Evolutionary conservation across 1,284 basidiomycete species (phyloP).

Genomic region (Puccinia triticina): DNA sequence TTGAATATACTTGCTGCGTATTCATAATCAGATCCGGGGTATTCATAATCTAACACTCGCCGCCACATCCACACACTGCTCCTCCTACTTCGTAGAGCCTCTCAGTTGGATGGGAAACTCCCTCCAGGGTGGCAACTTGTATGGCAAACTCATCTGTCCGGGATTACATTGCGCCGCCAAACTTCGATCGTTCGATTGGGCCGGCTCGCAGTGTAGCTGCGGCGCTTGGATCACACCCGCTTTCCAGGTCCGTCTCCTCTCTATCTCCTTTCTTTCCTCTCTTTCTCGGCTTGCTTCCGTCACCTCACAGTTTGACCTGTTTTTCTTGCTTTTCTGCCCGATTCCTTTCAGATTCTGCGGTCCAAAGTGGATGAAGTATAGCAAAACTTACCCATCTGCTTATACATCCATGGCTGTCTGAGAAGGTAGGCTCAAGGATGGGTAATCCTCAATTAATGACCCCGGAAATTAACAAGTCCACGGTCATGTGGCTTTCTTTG

Average conservation of each 20-base stretch:
- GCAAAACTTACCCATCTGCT: not conserved
- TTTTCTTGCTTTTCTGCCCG: not conserved
- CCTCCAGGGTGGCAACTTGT: conserved; percentile 72
- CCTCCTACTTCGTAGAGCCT: conserved; percentile 60
- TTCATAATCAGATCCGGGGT: too few relatives aligned
- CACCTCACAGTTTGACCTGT: not conserved
- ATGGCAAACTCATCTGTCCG: conserved; percentile 87
- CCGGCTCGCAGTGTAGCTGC: conserved; percentile 87
- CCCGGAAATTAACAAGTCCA: too few relatives aligned
- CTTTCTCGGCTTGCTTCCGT: conserved; percentile 23
- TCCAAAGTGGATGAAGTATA: conserved; percentile 51
- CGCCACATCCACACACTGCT: not conserved
- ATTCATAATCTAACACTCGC: not conserved
- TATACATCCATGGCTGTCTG: not conserved
- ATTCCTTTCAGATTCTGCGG: conserved; percentile 28
- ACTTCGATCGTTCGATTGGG: conserved; percentile 95
- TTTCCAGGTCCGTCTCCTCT: conserved; percentile 61
- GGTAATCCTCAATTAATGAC: too few relatives aligned
- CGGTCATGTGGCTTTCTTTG: too few relatives aligned
- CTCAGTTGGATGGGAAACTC: conserved; percentile 93
- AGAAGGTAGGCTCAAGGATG: too few relatives aligned
- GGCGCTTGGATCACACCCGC: conserved; percentile 84
- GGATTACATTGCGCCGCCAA: conserved; percentile 85
- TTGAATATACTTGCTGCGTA: too few relatives aligned
- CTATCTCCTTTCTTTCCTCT: conserved; percentile 8